phyloP scores from a whole-genome alignment of 305 asterid species.

The Fraxinus sp. region DNA sequence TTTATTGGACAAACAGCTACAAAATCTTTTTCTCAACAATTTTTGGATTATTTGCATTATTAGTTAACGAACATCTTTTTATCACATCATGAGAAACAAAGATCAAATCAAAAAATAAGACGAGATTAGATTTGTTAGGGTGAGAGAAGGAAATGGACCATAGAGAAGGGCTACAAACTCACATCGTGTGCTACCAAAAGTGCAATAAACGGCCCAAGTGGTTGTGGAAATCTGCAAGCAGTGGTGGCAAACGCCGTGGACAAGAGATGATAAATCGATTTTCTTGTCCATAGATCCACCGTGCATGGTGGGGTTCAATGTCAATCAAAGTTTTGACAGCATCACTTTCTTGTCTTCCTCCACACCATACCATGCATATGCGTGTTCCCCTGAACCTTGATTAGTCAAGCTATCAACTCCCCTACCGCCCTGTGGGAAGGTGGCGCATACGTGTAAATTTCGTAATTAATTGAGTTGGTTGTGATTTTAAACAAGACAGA shows the following conservation, averaged over 20 bases:
- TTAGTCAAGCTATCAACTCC: slow-evolving; percentile 23
- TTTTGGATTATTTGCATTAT: not conserved
- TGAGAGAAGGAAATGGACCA: slow-evolving; percentile 30
- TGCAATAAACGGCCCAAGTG: slow-evolving; percentile 27
- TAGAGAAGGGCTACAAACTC: slow-evolving; percentile 2
- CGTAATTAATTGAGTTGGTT: slow-evolving; percentile 33
- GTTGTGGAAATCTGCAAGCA: slow-evolving; percentile 16
- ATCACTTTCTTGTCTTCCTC: slow-evolving; percentile 35
- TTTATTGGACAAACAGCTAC: not conserved
- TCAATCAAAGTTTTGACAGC: not conserved
- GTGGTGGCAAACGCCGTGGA: not conserved
- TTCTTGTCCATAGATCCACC: slow-evolving; percentile 26
- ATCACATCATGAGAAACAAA: not conserved
- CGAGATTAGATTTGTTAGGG: slow-evolving; percentile 28
- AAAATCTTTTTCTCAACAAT: not conserved
- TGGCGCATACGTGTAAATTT: slow-evolving; percentile 25
- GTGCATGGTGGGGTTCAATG: slow-evolving; percentile 33
- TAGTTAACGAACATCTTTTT: not conserved
- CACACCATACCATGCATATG: slow-evolving; percentile 19
- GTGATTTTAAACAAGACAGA: not conserved
- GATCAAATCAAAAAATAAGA: not conserved
- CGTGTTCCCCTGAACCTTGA: slow-evolving; percentile 37
- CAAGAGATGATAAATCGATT: slow-evolving; percentile 17
- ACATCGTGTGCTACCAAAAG: slow-evolving; percentile 22
- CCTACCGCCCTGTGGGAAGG: not conserved